Evolutionary conservation across 139 green algal genomes (phyloP).

Genomic region (Coelastrella sp.): DNA sequence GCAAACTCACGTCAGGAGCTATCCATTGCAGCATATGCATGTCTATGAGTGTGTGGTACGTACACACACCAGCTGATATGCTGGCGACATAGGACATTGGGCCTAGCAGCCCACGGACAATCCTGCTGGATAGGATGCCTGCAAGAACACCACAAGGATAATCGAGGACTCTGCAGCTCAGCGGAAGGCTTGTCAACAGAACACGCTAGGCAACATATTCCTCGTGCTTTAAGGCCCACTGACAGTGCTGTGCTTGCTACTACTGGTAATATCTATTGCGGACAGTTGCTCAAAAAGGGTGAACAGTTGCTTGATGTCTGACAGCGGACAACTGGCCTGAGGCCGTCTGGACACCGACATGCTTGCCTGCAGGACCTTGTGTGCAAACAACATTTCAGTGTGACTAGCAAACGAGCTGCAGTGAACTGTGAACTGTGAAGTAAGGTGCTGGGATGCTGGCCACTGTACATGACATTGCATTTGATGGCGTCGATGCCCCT

Average conservation of each 20-base stretch:
- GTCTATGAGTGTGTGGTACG: slow-evolving; percentile 24
- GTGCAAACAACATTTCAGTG: too few species aligned
- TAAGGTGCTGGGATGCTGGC: too few species aligned
- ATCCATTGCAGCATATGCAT: slow-evolving; percentile 2
- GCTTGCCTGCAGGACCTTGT: neutral
- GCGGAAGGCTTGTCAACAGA: neutral
- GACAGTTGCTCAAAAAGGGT: too few species aligned
- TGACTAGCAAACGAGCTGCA: too few species aligned
- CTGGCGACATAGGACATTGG: slow-evolving; percentile 29
- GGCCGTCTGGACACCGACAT: neutral
- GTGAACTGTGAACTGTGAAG: too few species aligned
- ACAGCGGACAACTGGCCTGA: neutral
- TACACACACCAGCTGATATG: slow-evolving; percentile 14
- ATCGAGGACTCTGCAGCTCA: neutral
- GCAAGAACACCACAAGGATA: neutral
- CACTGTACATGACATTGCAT: too few species aligned
- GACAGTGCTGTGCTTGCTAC: too few species aligned
- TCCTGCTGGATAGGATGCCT: slow-evolving; percentile 45
- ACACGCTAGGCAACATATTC: neutral
- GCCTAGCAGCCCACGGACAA: slow-evolving; percentile 20
- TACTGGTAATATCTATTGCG: too few species aligned
- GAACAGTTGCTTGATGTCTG: neutral
- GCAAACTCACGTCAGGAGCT: slow-evolving; percentile 21
- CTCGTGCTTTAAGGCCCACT: neutral
- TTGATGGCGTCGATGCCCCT: neutral